Base-by-base conservation (phyloP, 306 rosid genomes). In the Quercus agrifolia region DNA sequence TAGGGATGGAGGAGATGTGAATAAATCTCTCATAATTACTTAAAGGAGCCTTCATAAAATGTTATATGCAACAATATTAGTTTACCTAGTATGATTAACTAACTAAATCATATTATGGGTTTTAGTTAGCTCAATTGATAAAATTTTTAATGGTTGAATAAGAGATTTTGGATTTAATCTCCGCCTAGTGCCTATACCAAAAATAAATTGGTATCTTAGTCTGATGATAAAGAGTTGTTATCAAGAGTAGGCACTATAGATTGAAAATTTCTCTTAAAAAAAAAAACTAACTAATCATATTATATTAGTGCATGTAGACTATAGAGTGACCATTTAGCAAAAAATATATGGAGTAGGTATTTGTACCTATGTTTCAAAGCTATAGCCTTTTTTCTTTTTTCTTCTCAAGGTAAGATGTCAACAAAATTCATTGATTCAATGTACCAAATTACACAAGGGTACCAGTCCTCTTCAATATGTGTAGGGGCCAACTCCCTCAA, bases 231-330 rank as follows among this genome's bases (percentile, higher is more conserved):
- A 35, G 0, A 35, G 0, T 0, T 1, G 0, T 35, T 6, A 35
- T 35, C 0, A 35, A 0, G 0, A 35, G 0, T 0, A 0, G 0
- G 1, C 0, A 35, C 41, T 0, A 35, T 35, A 41, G 0, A 41
- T 41, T 41, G 0, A 41, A 41, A 8, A 41, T 41, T 21, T 21
- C 2, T 38, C 11, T 7, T 0, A 0, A 8, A 38, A 38, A 38
- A 8, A 6, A 6, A 6, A 35, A 38, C 2, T 1, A 7, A 41
- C 3, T 41, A 41, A 41, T 8, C 12, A 41, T 41, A 41, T 0
- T 8, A 41, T 41, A 41, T 0, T 8, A 41, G 1, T 8, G 3
- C 46, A 41, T 41, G 46, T 2, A 41, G 46, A 41, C 2, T 41
- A 1, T 41, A 8, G 12, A 41, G 46, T 2, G 12, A 2, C 2